Evolutionary conservation across 441 rosid species (phyloP), one percentile per base, ranked within the genome.

Genomic region (Euphorbia corollata): DNA sequence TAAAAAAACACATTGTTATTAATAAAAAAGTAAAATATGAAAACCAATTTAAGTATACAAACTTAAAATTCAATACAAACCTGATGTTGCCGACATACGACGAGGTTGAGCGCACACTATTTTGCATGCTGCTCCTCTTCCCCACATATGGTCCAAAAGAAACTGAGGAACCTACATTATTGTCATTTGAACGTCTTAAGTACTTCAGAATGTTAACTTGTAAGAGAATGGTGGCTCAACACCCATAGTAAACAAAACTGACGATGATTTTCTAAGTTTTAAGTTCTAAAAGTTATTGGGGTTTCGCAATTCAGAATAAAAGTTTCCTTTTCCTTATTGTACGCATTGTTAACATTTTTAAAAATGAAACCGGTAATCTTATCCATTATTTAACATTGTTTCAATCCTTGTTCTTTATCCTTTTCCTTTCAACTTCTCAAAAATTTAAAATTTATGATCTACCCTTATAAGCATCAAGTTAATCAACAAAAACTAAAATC

Each of bases 61-160:
- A 36, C 66, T 72, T 51, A 69, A 71, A 11, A 61, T 54, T 69
- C 36, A 71, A 58, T 8, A 32, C 67, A 9, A 61, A 93, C 99
- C 97, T 78, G 99, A 93, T 71, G 79, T 91, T 24, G 99, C 97
- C 16, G 97, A 93, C 74, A 93, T 89, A 74, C 99, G 96, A 67
- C 99, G 93, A 71, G 99, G 99, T 79, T 93, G 99, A 60, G 99
- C 87, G 79, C 99, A 93, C 20, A 93, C 74, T 77, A 93, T 89
- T 81, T 93, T 93, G 70, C 99, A 91, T 18, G 80, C 77, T 76
- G 87, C 84, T 16, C 87, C 83, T 76, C 81, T 85, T 73, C 78
- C 83, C 99, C 97, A 89, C 87, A 83, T 83, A 69, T 84, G 69
- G 63, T 93, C 96, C 81, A 93, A 79, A 68, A 93, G 78, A 84